These are phyloP conservation scores for Thecaphora thlaspeos DNA, from an alignment of 1,284 basidiomycete genomes.

Conservation along the genomic window DNA sequence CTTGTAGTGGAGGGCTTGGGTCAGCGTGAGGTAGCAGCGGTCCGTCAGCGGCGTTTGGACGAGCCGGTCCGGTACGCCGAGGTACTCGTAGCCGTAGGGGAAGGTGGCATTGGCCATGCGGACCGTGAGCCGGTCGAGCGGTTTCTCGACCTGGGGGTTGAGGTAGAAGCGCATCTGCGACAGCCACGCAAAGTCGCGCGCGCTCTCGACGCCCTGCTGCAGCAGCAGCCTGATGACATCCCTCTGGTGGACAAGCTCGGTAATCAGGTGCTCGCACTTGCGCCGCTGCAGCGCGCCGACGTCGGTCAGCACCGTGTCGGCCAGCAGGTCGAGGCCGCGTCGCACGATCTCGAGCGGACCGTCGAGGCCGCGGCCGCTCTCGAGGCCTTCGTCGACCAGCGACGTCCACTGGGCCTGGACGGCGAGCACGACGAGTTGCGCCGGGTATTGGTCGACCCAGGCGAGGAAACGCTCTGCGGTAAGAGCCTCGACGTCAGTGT, in stretches of 20 bases:
- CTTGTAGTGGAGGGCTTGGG: conserved; percentile 90
- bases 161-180: conserved; percentile 99
- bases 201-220: conserved; percentile 67
- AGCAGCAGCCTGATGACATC: conserved; percentile 85
- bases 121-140: conserved; percentile 71
- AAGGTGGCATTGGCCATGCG: conserved; percentile 88
- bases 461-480: conserved; percentile 70
- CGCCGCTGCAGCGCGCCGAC: conserved; percentile 82
- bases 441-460: conserved; percentile 92
- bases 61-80: conserved; percentile 92
- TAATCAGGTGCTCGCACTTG: conserved; percentile 98
- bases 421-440: conserved; percentile 90
- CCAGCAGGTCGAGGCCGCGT: conserved; percentile 85
- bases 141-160: conserved; percentile 67
- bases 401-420: conserved; percentile 92
- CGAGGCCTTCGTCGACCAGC: conserved; percentile 75
- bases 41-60: conserved; percentile 99
- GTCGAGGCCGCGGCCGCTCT: conserved; percentile 65
- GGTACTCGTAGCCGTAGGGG: conserved; percentile 97
- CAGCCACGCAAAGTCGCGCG: conserved; percentile 83
- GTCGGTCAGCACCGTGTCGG: conserved; percentile 90
- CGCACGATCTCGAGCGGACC: conserved; percentile 73
- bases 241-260: conserved; percentile 95
- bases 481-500: conserved; percentile 64
- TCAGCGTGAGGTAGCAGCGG: conserved; percentile 91